Evolutionary conservation across 225 moss, liverwort and hornwort species (phyloP), one percentile per base, ranked within the genome.

Genomic region (Ulota crispa): DNA sequence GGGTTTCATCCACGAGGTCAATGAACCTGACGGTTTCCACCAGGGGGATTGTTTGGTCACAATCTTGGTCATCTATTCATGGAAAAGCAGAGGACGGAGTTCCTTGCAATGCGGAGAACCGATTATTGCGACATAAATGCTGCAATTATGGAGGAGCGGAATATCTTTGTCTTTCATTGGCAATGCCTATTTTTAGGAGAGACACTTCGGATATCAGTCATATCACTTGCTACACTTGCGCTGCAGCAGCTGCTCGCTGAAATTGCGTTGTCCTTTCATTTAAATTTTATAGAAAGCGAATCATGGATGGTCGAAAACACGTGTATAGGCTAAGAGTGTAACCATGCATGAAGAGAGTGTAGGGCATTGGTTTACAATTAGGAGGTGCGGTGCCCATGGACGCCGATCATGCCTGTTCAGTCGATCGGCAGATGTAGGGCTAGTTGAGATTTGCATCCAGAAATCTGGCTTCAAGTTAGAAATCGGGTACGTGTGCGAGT

Each of bases 181-280:
- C 47, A 47, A 47, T 4, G 16, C 16, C 47, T 62, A 68, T 61
- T 26, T 2, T 45, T 60, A 57, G 65, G 8, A 23, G 72, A 43
- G 15, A 28, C 63, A 75, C 8, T 62, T 34, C 27, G 55, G 54
- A 52, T 43, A 68, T 54, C 56, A n/a, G n/a, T n/a, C n/a, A n/a
- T n/a, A n/a, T n/a, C 4, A 8, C 27, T 52, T 34, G 15, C 70
- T 76, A 76, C 37, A 68, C 34, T 73, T 78, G 79, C 70, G n/a
- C n/a, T n/a, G n/a, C n/a, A n/a, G n/a, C n/a, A n/a, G 64, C 75
- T 82, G 42, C 68, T 69, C 79, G 52, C 80, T 47, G 45, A 72
- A 32, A 43, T 21, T 23, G 2, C 68, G 36, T 36, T 73, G 57
- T 67, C 36, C 53, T 57, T 52, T 26, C 53, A 32, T 61, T 18